Base-by-base conservation (phyloP, 2,329 filamentous ascomycete genomes). In the Lanzia echinophila region DNA sequence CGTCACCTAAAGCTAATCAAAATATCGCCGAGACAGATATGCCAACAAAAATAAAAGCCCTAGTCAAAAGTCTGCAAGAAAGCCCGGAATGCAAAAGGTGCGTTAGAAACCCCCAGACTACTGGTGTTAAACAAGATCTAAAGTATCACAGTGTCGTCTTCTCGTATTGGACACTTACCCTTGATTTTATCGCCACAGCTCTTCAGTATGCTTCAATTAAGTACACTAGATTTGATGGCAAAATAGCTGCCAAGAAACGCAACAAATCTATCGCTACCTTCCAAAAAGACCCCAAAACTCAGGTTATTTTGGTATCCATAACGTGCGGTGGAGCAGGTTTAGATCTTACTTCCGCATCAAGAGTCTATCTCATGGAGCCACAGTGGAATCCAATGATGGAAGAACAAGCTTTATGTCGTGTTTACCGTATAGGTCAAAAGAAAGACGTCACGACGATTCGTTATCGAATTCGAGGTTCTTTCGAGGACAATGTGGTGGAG, bases 91-190 rank as follows among this genome's bases (percentile, higher is more conserved):
- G n/a, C n/a, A 50, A 50, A 50, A 43, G 47, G 38, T 50, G 5
- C 7, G 44, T 15, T 31, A 6, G 1, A 6, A 44, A 3, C 2
- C 32, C 24, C n/a, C n/a, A n/a, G n/a, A n/a, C n/a, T n/a, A n/a
- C n/a, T n/a, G n/a, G n/a, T n/a, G n/a, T n/a, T n/a, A n/a, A n/a
- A n/a, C n/a, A n/a, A n/a, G n/a, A n/a, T n/a, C n/a, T n/a, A n/a
- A n/a, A n/a, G n/a, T n/a, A n/a, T n/a, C n/a, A n/a, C 20, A 79
- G 77, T 47, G 68, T 79, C 15, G 70, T 80, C 0, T 81, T 81
- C 53, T 79, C 76, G 0, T 73, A 67, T 0, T 80, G 77, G 77
- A 70, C 73, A 15, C 60, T 71, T 11, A 78, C 72, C 0, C 72
- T 81, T 1, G 71, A 79, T 41, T 53, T 78, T 1, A 65, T 79